These are phyloP conservation scores for Saccharomyces hybrid DNA, from an alignment of 1,139 yeast species.

Conservation along the genomic window DNA sequence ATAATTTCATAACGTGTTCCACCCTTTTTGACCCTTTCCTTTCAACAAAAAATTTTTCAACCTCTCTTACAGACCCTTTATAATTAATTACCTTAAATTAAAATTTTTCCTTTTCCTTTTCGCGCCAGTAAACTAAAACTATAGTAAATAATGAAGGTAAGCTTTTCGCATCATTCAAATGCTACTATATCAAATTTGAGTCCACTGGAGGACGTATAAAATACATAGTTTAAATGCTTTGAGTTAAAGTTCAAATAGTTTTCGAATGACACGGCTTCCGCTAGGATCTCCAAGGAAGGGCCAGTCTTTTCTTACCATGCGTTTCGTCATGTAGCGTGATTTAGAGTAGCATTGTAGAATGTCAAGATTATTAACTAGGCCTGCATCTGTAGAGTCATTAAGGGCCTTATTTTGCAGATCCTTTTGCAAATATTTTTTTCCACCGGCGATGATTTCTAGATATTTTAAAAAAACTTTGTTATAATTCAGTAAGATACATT, in stretches of 20 bases:
- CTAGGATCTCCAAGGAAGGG: constrained; percentile 15
- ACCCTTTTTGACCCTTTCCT: not conserved
- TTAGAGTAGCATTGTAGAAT: constrained; percentile 31
- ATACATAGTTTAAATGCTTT: not conserved
- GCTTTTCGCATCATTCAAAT: not conserved
- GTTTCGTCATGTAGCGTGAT: constrained; percentile 26
- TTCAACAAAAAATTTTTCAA: not conserved
- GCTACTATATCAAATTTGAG: not conserved
- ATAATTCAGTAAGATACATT: constrained; percentile 21
- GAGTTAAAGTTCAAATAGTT: constrained; percentile 29
- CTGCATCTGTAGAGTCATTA: constrained; percentile 15
- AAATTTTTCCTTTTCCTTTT: not conserved
- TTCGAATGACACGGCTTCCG: constrained; percentile 30
- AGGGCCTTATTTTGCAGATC: constrained; percentile 17
- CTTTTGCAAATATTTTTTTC: constrained; percentile 18
- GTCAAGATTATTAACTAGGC: constrained; percentile 30
- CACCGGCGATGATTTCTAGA: constrained; percentile 28
- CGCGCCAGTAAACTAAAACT: not conserved
- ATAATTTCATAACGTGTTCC: not conserved
- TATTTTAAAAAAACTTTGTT: constrained; percentile 23
- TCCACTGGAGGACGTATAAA: not conserved
- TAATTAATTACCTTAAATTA: not conserved
- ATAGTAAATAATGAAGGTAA: not conserved
- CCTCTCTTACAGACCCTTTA: not conserved
- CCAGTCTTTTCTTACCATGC: constrained; percentile 30